Conservation (phyloP, 441 rosid genomes). For the Bruguiera hainesii region DNA sequence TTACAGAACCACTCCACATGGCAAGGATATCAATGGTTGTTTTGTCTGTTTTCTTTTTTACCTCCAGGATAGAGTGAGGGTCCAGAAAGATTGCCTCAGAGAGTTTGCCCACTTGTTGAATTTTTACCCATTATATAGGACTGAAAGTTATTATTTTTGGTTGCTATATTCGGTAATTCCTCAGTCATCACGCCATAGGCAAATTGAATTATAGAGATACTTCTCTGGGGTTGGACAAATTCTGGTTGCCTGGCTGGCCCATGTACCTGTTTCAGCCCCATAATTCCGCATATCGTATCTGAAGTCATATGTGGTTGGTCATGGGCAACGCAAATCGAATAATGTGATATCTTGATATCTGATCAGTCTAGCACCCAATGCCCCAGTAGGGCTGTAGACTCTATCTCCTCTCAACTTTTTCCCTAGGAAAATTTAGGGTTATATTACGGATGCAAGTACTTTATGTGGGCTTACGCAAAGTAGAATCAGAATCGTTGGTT, state of each 20-base stretch:
- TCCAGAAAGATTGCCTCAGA: conserved; percentile 1
- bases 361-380: no score
- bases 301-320: conserved; percentile 3
- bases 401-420: no score
- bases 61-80: conserved; percentile 6
- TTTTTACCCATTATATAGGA: conserved; percentile 15
- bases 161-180: no score
- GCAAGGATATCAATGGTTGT: conserved; percentile 12
- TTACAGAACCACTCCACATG: conserved; percentile 17
- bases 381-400: no score
- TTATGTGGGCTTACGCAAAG: no score
- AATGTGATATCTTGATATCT: no score
- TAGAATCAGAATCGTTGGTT: no score
- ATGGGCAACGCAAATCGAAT: conserved; percentile 17
- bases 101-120: conserved; percentile 21
- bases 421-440: no score
- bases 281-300: no score
- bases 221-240: conserved; percentile 23
- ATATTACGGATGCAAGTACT: no score
- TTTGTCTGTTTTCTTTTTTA: neutral
- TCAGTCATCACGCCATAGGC: no score
- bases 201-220: conserved; percentile 16
- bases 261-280: neutral
- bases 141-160: conserved; percentile 12
- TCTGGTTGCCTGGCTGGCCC: conserved; percentile 17